Percentiles rank a stretch among this genome's conserved stretches.
Conservation (phyloP, 352 stramenopile species). For the Phytophthora fragariae region DNA sequence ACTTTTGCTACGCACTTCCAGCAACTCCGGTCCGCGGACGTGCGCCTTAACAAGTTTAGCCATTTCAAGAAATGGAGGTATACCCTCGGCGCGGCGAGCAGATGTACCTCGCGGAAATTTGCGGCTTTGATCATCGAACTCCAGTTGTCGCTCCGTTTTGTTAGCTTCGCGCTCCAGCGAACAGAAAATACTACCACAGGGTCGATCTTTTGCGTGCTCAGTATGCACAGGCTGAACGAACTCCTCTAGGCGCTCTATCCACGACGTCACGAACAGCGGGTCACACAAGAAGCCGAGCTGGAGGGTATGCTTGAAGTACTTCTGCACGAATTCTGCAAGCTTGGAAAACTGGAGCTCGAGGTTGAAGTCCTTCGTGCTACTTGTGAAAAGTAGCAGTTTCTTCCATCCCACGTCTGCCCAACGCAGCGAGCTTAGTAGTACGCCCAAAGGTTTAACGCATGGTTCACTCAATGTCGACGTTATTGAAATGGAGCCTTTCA, state of each 20-base stretch:
- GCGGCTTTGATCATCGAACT: conserved; percentile 61
- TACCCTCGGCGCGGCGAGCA: conserved; percentile 27
- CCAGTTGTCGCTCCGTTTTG: conserved; percentile 64
- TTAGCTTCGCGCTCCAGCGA: conserved; percentile 57
- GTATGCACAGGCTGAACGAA: conserved; percentile 47
- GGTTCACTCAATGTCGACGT: conserved; percentile 41
- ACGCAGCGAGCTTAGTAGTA: conserved; percentile 42
- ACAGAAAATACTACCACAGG: conserved; percentile 65
- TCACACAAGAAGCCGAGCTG: conserved; percentile 29
- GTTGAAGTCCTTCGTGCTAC: conserved; percentile 47
- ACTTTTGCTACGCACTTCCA: conserved; percentile 50
- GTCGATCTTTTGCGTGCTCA: conserved; percentile 54
- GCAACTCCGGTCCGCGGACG: conserved; percentile 48
- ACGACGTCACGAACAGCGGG: conserved; percentile 35
- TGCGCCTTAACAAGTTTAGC: conserved; percentile 36
- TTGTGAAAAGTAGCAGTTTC: conserved; percentile 43
- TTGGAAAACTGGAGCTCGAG: conserved; percentile 47
- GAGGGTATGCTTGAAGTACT: background rate
- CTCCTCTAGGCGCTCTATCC: conserved; percentile 38
- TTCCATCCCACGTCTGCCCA: conserved; percentile 48
- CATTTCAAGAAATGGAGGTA: conserved; percentile 36
- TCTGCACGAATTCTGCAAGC: conserved; percentile 31
- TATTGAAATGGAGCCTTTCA: conserved; percentile 43
- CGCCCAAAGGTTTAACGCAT: conserved; percentile 29
- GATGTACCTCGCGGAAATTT: conserved; percentile 51